Evolutionary conservation across 257 asterid genomes (phyloP).

Genomic region (Misopates orontium): DNA sequence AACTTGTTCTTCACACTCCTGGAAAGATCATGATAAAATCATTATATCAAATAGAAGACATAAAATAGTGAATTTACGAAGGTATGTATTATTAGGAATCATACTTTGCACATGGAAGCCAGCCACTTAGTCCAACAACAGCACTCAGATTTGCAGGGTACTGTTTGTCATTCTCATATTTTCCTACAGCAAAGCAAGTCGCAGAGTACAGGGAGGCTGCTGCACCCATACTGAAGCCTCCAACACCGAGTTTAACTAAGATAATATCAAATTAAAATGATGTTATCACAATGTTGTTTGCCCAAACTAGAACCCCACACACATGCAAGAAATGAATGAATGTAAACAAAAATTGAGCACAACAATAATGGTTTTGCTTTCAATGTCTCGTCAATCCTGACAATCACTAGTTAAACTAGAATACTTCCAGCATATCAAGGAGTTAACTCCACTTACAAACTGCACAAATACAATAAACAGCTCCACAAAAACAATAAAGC

Average conservation of each 20-base stretch:
- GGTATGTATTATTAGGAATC: conserved; percentile 30
- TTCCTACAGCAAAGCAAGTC: conserved; percentile 62
- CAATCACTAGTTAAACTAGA: background rate
- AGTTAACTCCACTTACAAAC: no score
- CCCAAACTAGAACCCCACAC: conserved; percentile 6
- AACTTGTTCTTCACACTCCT: conserved; percentile 58
- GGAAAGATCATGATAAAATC: conserved; percentile 23
- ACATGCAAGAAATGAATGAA: conserved; percentile 1
- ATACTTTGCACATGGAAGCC: conserved; percentile 91
- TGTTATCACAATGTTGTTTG: conserved; percentile 5
- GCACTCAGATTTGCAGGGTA: conserved; percentile 64
- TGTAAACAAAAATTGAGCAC: conserved; percentile 14
- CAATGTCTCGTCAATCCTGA: no score
- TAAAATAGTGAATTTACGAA: background rate
- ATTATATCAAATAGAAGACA: conserved; percentile 7
- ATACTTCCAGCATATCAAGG: background rate
- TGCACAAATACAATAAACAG: no score
- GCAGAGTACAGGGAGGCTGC: conserved; percentile 83
- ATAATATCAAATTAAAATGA: conserved; percentile 21
- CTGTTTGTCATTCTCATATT: conserved; percentile 63
- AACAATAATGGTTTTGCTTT: background rate
- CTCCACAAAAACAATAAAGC: no score
- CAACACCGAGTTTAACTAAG: conserved; percentile 82
- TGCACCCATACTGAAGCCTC: conserved; percentile 97
- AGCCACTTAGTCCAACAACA: conserved; percentile 87